Conservation (phyloP, 2,329 filamentous ascomycete species). For the Cercospora canescens region DNA sequence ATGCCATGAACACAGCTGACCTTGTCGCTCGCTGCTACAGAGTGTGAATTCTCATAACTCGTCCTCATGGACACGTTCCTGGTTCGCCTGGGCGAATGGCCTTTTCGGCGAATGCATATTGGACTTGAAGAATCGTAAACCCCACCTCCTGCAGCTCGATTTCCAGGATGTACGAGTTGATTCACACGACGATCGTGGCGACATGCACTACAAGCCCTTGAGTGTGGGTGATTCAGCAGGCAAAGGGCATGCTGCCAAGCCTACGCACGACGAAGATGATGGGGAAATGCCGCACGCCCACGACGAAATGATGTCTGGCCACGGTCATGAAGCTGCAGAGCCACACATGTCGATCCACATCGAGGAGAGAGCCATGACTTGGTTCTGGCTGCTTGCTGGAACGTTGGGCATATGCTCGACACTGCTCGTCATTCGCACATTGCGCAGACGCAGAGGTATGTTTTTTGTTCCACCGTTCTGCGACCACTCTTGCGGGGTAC, state of each 20-base stretch:
- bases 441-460: background rate
- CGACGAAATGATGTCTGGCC: slow-evolving; percentile 1
- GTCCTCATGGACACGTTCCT: slow-evolving; percentile 47
- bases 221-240: background rate
- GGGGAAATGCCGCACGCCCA: background rate
- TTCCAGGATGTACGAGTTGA: slow-evolving; percentile 4
- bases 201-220: slow-evolving; percentile 11
- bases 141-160: slow-evolving; percentile 16
- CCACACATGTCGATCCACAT: slow-evolving; percentile 1
- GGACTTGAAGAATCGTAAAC: slow-evolving; percentile 22
- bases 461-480: background rate
- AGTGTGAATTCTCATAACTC: slow-evolving; percentile 48
- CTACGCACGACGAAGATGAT: background rate
- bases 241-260: background rate
- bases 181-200: slow-evolving; percentile 12
- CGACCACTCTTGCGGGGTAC: background rate
- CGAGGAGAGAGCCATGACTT: slow-evolving; percentile 7
- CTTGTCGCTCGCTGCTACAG: background rate
- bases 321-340: background rate
- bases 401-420: background rate
- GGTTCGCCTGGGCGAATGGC: slow-evolving; percentile 49
- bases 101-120: slow-evolving; percentile 23
- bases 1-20: background rate
- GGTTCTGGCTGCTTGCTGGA: slow-evolving; percentile 7
- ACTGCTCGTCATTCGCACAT: background rate